Base-by-base conservation (phyloP, 2,329 filamentous ascomycete genomes). In the Apiospora arundinis region DNA sequence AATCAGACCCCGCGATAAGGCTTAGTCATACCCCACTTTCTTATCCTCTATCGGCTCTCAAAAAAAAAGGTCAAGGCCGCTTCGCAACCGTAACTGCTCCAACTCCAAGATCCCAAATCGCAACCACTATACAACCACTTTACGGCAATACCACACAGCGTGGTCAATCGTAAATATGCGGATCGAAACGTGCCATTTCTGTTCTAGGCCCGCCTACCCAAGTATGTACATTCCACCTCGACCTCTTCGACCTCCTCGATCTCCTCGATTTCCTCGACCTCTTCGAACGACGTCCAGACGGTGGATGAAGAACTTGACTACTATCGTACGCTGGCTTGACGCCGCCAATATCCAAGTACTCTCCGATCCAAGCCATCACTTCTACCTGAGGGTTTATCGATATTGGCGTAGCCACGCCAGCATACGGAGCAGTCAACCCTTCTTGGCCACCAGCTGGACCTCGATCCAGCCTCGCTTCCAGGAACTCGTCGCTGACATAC, bases 181-280 rank as follows among this genome's bases (percentile, higher is more conserved):
- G 80, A 85, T 89, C 78, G 90, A 92, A 81, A 91, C 88, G 67
- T 93, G 91, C 81, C 91, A 92, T 79, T 92, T 93, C 81, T 93
- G 92, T 82, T 91, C 89, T 74, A 87, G 89, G 74, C 91, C 91
- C 68, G 86, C 87, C 76, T 91, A 91, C 80, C 89, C 89, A 44
- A 85, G 85, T 75, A 91, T 89, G 81, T 5, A 42, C 4, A 25
- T n/a, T 14, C 9, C 48, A 25, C 48, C 40, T 42, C 23, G 48
- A 49, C 23, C n/a, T 23, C 2, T 21, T 32, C 32, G 32, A n/a
- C n/a, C 46, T 49, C 46, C 46, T 49, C 46, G 46, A 49, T n/a
- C n/a, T n/a, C n/a, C n/a, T n/a, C n/a, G n/a, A n/a, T n/a, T n/a
- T 23, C 2, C 46, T 32, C 32, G 32, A n/a, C n/a, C 46, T 49